phyloP scores from a whole-genome alignment of 2,329 filamentous ascomycete species.

The Exophiala dermatitidis region DNA sequence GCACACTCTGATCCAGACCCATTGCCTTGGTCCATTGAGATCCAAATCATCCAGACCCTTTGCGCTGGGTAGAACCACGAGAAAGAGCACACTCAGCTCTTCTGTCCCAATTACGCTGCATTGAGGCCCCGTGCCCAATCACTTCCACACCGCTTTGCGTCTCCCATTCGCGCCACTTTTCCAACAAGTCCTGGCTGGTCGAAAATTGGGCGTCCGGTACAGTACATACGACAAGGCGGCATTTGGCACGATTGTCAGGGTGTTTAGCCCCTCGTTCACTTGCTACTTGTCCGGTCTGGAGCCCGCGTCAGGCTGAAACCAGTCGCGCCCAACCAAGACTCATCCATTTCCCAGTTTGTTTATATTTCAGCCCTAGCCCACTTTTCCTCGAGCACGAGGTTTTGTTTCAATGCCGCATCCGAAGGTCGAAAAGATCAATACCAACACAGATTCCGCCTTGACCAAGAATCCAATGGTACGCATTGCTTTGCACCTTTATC shows the following conservation, averaged over 20 bases:
- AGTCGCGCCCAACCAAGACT: background rate
- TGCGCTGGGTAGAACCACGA: background rate
- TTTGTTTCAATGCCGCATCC: background rate
- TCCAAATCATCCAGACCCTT: background rate
- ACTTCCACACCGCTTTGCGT: no score
- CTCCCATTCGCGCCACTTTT: background rate
- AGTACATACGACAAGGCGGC: no score
- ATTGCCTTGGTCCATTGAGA: background rate
- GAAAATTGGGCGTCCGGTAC: no score
- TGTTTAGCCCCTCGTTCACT: no score
- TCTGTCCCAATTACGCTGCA: background rate
- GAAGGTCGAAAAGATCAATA: conserved; percentile 2
- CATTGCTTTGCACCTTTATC: background rate
- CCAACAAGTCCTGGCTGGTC: no score
- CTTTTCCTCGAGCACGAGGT: background rate
- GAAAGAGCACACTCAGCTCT: background rate
- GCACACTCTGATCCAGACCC: background rate
- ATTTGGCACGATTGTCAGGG: no score
- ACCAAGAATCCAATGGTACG: conserved; percentile 15
- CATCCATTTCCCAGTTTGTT: background rate
- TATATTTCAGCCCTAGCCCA: background rate
- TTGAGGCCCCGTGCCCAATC: no score
- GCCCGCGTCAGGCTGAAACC: no score
- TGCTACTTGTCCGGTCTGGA: no score
- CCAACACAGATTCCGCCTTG: background rate